Percentiles rank a stretch among this genome's conserved stretches.
Conservation (phyloP, 768 basidiomycete genomes). For the Boletus eberwhitei region DNA sequence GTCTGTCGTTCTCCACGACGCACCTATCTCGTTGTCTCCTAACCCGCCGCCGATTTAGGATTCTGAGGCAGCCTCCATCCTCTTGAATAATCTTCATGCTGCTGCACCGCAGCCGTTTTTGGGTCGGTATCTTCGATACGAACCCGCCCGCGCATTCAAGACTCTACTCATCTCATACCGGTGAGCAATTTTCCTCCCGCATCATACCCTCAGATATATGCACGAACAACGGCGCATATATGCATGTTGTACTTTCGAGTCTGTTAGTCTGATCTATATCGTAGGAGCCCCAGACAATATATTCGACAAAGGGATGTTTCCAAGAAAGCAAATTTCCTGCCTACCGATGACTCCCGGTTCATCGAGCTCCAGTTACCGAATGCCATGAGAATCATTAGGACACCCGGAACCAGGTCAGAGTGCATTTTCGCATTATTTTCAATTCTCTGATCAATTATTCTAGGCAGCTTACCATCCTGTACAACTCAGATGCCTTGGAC, state of each 20-base stretch:
- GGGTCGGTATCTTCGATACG: constrained; percentile 72
- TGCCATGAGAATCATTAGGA: constrained; percentile 60
- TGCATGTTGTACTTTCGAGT: neutral
- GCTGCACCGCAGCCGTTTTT: constrained; percentile 59
- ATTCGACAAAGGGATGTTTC: constrained; percentile 14
- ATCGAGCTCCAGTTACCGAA: constrained; percentile 49
- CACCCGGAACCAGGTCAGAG: constrained; percentile 49
- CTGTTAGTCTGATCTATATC: constrained; percentile 6
- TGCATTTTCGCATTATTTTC: neutral
- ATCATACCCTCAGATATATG: constrained; percentile 10
- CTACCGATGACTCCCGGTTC: constrained; percentile 24
- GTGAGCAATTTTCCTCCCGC: constrained; percentile 32
- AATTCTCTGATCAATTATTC: neutral
- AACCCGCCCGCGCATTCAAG: constrained; percentile 72
- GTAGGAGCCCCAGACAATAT: constrained; percentile 23
- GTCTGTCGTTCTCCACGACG: constrained; percentile 37
- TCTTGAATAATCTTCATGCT: constrained; percentile 60
- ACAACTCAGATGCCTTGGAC: constrained; percentile 54
- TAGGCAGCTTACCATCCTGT: constrained; percentile 44
- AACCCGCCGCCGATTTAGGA: constrained; percentile 38
- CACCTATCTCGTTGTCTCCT: neutral
- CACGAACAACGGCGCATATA: constrained; percentile 21
- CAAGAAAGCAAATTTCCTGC: constrained; percentile 11
- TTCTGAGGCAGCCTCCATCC: constrained; percentile 49
- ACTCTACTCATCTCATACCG: constrained; percentile 74